Percentiles rank a stretch among this genome's conserved stretches.
phyloP scores from a whole-genome alignment of 768 basidiomycete species.

The Gymnopilus dilepis region DNA sequence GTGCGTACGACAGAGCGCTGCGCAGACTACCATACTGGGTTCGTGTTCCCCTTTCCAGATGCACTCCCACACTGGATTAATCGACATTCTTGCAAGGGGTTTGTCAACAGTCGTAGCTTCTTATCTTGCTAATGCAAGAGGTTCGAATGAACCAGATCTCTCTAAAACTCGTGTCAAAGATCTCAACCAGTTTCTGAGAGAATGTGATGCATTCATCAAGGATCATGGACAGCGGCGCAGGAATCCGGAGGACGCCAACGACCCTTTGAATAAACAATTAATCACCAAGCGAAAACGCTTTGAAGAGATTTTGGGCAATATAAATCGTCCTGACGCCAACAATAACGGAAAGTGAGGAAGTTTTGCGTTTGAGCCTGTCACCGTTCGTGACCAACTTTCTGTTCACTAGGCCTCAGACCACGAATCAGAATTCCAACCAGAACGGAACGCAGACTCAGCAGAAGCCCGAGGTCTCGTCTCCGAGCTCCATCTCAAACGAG shows the following conservation, averaged over 20 bases:
- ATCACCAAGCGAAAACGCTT: constrained; percentile 26
- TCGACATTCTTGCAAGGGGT: constrained; percentile 48
- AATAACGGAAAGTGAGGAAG: not conserved
- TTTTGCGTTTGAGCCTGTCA: not conserved
- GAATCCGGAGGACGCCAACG: constrained; percentile 30
- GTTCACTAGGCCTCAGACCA: not conserved
- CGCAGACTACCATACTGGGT: constrained; percentile 16
- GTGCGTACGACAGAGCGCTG: no score
- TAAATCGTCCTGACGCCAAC: constrained; percentile 11
- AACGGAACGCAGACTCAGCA: no score
- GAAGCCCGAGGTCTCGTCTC: no score
- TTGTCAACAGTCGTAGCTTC: constrained; percentile 71
- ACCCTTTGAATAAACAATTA: constrained; percentile 34
- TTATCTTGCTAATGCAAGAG: constrained; percentile 73
- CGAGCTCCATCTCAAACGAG: no score
- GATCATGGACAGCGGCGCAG: constrained; percentile 53
- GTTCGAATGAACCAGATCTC: constrained; percentile 73
- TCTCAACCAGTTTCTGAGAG: constrained; percentile 70
- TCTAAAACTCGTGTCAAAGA: constrained; percentile 60
- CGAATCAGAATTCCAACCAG: not conserved
- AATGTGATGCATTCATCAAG: constrained; percentile 58
- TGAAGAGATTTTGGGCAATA: constrained; percentile 37
- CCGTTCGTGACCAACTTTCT: not conserved
- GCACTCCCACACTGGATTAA: not conserved
- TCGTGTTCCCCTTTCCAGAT: not conserved